Evolutionary conservation across 441 rosid species (phyloP).

Genomic region (Populus trichocarpa): DNA sequence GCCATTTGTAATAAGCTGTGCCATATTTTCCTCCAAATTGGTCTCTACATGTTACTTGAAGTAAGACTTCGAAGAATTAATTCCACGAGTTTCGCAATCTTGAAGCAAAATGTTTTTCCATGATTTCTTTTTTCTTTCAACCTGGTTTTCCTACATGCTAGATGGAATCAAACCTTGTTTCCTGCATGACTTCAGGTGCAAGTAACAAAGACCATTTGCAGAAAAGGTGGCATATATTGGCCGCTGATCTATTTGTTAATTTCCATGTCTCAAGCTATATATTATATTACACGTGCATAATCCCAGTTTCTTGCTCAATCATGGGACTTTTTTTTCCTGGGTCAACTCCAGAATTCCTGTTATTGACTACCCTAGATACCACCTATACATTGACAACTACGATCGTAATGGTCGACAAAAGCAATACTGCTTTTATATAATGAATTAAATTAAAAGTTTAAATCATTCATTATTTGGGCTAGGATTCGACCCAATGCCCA

Average conservation of each 20-base stretch:
- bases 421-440: neutral
- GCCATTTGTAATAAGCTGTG: neutral
- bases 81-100: too few relatives aligned
- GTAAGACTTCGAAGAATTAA: neutral
- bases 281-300: neutral
- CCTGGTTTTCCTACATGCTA: neutral
- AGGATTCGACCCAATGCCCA: too few relatives aligned
- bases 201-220: neutral
- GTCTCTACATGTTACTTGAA: neutral
- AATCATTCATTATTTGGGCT: too few relatives aligned
- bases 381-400: neutral
- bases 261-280: slow-evolving; percentile 11
- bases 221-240: neutral
- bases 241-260: neutral
- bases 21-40: neutral
- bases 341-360: slow-evolving; percentile 10
- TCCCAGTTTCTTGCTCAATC: neutral
- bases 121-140: too few relatives aligned
- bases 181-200: neutral
- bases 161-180: neutral
- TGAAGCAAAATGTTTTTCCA: too few relatives aligned
- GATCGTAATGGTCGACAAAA: neutral
- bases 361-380: slow-evolving; percentile 13
- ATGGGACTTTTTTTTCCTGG: neutral
- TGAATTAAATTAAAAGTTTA: too few relatives aligned